Percentiles rank a stretch among this genome's conserved stretches.
phyloP scores from a whole-genome alignment of 1,284 basidiomycete genomes.

The Polyporus tsugae region DNA sequence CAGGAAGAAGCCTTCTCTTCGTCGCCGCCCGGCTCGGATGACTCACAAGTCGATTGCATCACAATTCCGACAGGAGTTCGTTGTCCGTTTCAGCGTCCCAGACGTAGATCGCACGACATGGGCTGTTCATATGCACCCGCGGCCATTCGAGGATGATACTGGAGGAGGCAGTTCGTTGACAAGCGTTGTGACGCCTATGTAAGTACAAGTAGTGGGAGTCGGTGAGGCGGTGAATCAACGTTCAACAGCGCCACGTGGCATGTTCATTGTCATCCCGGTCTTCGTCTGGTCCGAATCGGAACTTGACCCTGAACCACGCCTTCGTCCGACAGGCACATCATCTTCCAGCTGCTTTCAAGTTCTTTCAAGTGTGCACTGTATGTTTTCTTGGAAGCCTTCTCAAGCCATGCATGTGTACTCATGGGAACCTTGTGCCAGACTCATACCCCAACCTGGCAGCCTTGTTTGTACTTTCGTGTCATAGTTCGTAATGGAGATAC shows the following conservation, averaged over 20 bases:
- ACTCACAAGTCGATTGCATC: not conserved
- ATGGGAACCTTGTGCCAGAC: not conserved
- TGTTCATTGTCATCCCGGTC: not conserved
- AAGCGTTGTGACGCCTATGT: constrained; percentile 5
- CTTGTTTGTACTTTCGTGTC: too few relatives aligned
- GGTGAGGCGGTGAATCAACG: constrained; percentile 1
- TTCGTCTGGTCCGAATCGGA: not conserved
- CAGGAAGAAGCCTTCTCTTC: not conserved
- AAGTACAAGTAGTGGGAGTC: not conserved
- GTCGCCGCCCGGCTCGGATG: not conserved
- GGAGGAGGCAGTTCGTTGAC: not conserved
- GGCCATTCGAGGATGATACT: not conserved
- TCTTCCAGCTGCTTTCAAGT: too few relatives aligned
- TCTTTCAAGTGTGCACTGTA: too few relatives aligned
- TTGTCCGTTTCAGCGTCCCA: not conserved
- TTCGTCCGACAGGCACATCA: too few relatives aligned
- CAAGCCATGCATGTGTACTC: not conserved
- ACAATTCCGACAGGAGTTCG: not conserved
- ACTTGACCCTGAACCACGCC: too few relatives aligned
- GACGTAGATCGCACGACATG: not conserved
- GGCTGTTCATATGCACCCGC: not conserved
- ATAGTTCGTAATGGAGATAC: not conserved
- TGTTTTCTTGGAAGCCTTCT: not conserved
- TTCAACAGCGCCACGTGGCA: not conserved
- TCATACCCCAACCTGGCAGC: too few relatives aligned